These are phyloP conservation scores for Spathaspora jeffriesii DNA, from an alignment of 1,139 yeast genomes.

Conservation along the genomic window DNA sequence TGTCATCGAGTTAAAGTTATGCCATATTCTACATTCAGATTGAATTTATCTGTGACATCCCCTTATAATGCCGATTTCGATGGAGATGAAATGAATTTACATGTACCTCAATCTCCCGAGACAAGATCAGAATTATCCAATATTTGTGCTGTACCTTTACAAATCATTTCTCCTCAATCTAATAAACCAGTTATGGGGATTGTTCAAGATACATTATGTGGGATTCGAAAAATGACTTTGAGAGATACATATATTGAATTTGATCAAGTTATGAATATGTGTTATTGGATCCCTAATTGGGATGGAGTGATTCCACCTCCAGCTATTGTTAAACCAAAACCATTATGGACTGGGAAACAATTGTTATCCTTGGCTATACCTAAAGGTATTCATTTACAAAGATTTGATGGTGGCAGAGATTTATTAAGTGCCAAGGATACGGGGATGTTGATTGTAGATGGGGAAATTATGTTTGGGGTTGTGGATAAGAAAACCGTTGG, in stretches of 20 bases:
- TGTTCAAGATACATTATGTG: slow-evolving; percentile 98
- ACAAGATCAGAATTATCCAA: slow-evolving; percentile 95
- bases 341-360: slow-evolving; percentile 98
- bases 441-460: slow-evolving; percentile 91
- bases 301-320: slow-evolving; percentile 99
- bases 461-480: slow-evolving; percentile 95
- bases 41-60: slow-evolving; percentile 94
- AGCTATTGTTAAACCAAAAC: slow-evolving; percentile 91
- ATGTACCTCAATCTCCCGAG: slow-evolving; percentile 98
- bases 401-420: slow-evolving; percentile 92
- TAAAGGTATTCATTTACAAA: slow-evolving; percentile 89
- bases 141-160: slow-evolving; percentile 95
- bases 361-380: slow-evolving; percentile 91
- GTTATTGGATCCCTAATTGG: slow-evolving; percentile 99
- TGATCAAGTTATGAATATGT: slow-evolving; percentile 94
- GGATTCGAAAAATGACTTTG: slow-evolving; percentile 92
- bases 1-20: slow-evolving; percentile 99
- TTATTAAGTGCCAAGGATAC: slow-evolving; percentile 81
- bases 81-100: slow-evolving; percentile 99
- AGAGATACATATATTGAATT: slow-evolving; percentile 88
- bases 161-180: slow-evolving; percentile 97
- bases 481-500: slow-evolving; percentile 99
- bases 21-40: slow-evolving; percentile 98
- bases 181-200: slow-evolving; percentile 99
- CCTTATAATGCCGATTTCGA: slow-evolving; percentile 99